phyloP scores from a whole-genome alignment of 306 rosid genomes.

The Begonia fuchsioides region DNA sequence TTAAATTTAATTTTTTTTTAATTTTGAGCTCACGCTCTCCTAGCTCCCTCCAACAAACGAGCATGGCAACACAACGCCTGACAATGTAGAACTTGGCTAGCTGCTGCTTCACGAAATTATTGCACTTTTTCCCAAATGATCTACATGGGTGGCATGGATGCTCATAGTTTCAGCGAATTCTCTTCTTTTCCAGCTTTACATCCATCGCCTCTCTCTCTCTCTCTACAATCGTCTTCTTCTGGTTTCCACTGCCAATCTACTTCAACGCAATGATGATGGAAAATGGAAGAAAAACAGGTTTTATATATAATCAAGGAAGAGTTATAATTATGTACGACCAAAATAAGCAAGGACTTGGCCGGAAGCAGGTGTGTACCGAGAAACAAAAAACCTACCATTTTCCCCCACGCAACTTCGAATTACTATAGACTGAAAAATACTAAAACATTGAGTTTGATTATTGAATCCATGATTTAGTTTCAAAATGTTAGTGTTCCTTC shows the following conservation, averaged over 20 bases:
- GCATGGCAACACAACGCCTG: constrained; percentile 13
- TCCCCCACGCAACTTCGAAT: too few species aligned
- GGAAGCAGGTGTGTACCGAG: neutral
- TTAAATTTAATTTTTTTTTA: too few species aligned
- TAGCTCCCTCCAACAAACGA: constrained; percentile 11
- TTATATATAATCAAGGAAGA: neutral
- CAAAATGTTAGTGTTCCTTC: too few species aligned
- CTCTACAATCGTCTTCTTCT: neutral
- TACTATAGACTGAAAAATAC: too few species aligned
- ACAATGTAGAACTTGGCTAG: constrained; percentile 14
- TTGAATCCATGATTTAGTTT: too few species aligned
- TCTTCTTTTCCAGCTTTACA: neutral
- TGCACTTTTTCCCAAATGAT: constrained; percentile 4
- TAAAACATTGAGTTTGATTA: too few species aligned
- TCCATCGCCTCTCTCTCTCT: neutral
- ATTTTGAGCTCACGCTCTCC: constrained; percentile 9
- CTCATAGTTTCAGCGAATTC: neutral
- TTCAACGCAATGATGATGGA: too few species aligned
- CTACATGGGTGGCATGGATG: neutral
- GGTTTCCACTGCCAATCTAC: too few species aligned
- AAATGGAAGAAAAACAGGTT: neutral
- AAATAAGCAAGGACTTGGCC: too few species aligned
- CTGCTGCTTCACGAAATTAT: constrained; percentile 10
- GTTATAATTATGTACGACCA: too few species aligned
- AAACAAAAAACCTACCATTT: neutral